Percentiles rank a stretch among this genome's conserved stretches.
Conservation (phyloP, 306 rosid species). For the Quillaja saponaria region DNA sequence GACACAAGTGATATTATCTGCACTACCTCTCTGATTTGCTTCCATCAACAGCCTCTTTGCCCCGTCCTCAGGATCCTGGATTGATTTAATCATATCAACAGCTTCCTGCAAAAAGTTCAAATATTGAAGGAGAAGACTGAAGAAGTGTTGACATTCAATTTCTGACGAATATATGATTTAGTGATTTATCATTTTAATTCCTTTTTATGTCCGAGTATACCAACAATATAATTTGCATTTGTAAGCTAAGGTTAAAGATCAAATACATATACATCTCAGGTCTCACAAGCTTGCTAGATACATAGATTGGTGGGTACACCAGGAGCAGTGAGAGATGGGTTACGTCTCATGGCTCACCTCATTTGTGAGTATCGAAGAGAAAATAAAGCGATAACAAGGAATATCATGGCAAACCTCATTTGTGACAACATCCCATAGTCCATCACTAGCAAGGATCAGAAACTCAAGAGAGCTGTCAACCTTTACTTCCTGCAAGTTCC, state of each 20-base stretch:
- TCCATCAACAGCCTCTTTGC: constrained; percentile 89
- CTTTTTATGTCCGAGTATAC: no score
- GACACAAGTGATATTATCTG: constrained; percentile 87
- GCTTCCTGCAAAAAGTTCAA: constrained; percentile 65
- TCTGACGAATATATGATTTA: background rate
- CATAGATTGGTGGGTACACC: no score
- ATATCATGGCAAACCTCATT: constrained; percentile 66
- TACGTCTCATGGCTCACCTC: no score
- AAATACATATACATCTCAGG: no score
- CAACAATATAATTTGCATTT: no score
- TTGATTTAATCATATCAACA: constrained; percentile 74
- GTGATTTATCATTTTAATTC: background rate
- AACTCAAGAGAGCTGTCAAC: constrained; percentile 88
- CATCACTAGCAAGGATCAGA: constrained; percentile 95
- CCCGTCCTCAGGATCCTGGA: constrained; percentile 78
- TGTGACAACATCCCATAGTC: constrained; percentile 96
- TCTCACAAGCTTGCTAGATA: no score
- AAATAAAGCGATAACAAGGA: background rate
- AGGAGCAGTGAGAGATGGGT: no score
- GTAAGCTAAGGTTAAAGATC: no score
- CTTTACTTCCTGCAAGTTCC: constrained; percentile 72
- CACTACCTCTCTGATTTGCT: constrained; percentile 88
- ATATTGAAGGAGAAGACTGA: background rate
- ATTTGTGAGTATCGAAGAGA: background rate
- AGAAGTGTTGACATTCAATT: background rate